A percentile compares a stretch with the other conserved stretches of the same genome.
phyloP scores from a whole-genome alignment of 164 flowering plant genomes.

The Macadamia integrifolia region DNA sequence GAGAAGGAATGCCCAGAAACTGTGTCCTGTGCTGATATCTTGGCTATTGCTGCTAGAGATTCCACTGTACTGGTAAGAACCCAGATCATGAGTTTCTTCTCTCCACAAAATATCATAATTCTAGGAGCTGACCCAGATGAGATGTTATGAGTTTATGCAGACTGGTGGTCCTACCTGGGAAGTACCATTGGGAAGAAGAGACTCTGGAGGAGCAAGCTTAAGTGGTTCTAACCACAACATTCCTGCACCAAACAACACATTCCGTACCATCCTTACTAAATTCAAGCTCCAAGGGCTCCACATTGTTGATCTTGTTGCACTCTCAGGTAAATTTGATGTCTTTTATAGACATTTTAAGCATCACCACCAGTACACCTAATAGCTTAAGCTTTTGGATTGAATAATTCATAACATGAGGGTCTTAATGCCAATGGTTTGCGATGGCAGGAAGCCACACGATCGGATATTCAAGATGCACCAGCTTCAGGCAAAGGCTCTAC shows the following conservation, averaged over 20 bases:
- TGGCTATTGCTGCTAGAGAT: conserved; percentile 88
- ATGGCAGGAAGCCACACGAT: conserved; percentile 91
- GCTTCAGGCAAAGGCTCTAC: conserved; percentile 94
- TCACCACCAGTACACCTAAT: no score
- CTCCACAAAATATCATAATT: no score
- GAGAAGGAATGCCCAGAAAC: conserved; percentile 83
- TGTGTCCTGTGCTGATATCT: conserved; percentile 90
- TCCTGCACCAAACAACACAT: no score
- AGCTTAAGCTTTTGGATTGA: no score
- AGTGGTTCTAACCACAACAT: no score
- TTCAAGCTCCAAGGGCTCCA: conserved; percentile 70
- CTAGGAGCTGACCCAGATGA: no score
- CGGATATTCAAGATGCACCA: conserved; percentile 75
- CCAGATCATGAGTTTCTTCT: neutral
- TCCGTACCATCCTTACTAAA: conserved; percentile 71
- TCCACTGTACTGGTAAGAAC: conserved; percentile 63
- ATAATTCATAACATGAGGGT: no score
- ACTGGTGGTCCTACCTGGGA: conserved; percentile 57
- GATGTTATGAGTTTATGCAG: conserved; percentile 21
- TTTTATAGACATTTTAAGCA: no score
- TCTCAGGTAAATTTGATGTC: conserved; percentile 51
- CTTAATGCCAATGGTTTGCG: no score
- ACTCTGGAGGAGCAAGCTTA: conserved; percentile 78
- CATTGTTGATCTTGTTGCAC: conserved; percentile 75
- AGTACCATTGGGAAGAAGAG: conserved; percentile 69